Evolutionary conservation across 2,329 filamentous ascomycete genomes (phyloP), one percentile per base, ranked within the genome.

Genomic region (Aureobasidium sp.): DNA sequence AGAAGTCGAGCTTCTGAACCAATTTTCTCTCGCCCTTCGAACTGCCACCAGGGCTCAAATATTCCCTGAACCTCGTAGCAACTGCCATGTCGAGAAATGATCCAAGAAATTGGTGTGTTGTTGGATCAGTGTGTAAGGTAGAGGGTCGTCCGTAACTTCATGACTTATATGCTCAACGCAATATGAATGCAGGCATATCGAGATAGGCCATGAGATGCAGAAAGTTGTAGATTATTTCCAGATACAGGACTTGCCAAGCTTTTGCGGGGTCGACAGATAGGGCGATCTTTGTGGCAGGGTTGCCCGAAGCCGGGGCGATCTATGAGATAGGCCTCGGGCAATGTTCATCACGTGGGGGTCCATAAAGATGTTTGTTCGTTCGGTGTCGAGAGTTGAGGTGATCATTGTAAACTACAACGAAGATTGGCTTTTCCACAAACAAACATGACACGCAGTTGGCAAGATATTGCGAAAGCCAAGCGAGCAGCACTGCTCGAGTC

Each of bases 21-120:
- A 86, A 71, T 63, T 75, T 76, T 36, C 72, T 70, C 66, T 80
- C 78, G 15, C 72, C 73, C 13, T 71, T 70, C 17, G 70, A 69
- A 55, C 66, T 68, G 42, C 74, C 71, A 7, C 70, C 70, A 41
- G 73, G 71, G 12, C 71, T 70, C 36, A 75, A 61, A 62, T 76
- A 75, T 7, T 63, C 53, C 51, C 41, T 61, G 17, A 64, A 48
- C 12, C 37, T 62, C 5, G 17, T 41, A 32, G n/a, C 44, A 23
- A 32, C 32, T 13, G 56, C 56, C 56, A 59, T 59, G 1, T 26
- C 17, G 32, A 20, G 10, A 32, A 26, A 17, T 27, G 42, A 6
- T 17, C 23, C 26, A 48, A 20, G 44, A 39, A 26, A 59, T 39
- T 32, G 56, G 20, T 41, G 2, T 29, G n/a, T 47, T 9, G 15